Base-by-base conservation (phyloP, 805 yeast species). In the Saccharomycopsis olivae region DNA sequence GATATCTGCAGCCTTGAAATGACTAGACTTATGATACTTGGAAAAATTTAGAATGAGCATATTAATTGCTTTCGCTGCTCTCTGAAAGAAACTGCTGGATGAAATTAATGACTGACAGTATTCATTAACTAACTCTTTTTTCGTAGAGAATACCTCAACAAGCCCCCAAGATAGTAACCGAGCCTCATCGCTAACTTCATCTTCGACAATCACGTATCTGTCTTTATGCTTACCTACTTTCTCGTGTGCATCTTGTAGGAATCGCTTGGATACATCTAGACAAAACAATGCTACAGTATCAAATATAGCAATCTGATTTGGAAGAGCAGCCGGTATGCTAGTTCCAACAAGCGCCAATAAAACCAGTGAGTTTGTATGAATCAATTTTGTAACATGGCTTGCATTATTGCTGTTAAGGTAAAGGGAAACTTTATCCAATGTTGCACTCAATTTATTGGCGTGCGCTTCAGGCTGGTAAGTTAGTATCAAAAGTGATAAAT, bases 311-410 rank as follows among this genome's bases (percentile, higher is more conserved):
- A 36, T 30, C 17, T 17, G 35, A 8, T 30, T 24, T 4, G 10
- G 13, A 4, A 31, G 14, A 9, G 29, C n/a, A 9, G 5, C 4
- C 19, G 40, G 35, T 13, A 18, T 18, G 5, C 14, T 14, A 10
- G 23, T 9, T 3, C 34, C 34, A 15, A 31, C 18, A 4, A 29
- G 4, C n/a, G 40, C 34, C 23, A 36, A n/a, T 16, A 36, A 23
- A 15, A 10, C 13, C 5, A 30, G 21, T 10, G 29, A 29, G 14
- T 36, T 23, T 10, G 16, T 30, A 17, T 30, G 29, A 13, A 36
- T 21, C 29, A 36, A 30, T 23, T 29, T 27, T 15, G 29, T 18
- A 14, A 36, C 25, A 29, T 29, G 27, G 17, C 16, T 23, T 5
- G 24, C 13, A 25, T 34, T 21, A n/a, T 8, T 25, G 16, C 10